Conservation (phyloP, 169 alveolate genomes). For the Ichthyophthirius multifiliis region DNA sequence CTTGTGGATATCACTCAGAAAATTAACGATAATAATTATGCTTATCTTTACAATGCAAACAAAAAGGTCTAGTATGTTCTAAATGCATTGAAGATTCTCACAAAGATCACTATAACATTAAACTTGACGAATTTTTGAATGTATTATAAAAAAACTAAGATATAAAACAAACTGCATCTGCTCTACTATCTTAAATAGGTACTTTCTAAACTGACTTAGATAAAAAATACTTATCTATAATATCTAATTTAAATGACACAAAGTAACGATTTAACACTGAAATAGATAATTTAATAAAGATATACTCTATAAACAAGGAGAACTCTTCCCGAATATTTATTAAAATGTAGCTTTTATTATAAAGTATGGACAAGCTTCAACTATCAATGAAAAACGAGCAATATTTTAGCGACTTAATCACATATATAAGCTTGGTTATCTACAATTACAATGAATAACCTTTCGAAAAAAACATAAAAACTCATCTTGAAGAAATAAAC, state of each 20-base stretch:
- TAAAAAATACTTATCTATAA: not conserved
- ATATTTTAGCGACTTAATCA: not conserved
- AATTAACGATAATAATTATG: not conserved
- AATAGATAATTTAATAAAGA: not conserved
- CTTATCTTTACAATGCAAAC: not conserved
- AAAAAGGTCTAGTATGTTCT: not conserved
- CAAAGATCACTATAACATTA: not conserved
- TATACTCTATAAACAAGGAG: not conserved
- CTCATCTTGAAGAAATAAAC: constrained; percentile 2
- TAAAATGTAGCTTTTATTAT: not conserved
- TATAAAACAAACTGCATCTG: not conserved
- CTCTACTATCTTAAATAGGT: not conserved
- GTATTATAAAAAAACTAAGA: not conserved
- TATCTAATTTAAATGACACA: not conserved
- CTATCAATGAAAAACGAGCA: not conserved
- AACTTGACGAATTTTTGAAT: not conserved
- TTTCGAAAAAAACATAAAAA: not conserved
- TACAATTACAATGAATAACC: not conserved
- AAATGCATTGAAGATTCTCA: not conserved
- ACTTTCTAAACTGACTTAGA: not conserved
- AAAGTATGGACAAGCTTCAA: not conserved
- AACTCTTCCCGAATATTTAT: not conserved
- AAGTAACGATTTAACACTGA: not conserved
- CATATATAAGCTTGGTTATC: not conserved
- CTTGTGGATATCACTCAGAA: not conserved